A percentile compares a stretch with the other conserved stretches of the same genome.
Evolutionary conservation across 2,329 filamentous ascomycete genomes (phyloP).

Genomic region (Pseudonectria buxi): DNA sequence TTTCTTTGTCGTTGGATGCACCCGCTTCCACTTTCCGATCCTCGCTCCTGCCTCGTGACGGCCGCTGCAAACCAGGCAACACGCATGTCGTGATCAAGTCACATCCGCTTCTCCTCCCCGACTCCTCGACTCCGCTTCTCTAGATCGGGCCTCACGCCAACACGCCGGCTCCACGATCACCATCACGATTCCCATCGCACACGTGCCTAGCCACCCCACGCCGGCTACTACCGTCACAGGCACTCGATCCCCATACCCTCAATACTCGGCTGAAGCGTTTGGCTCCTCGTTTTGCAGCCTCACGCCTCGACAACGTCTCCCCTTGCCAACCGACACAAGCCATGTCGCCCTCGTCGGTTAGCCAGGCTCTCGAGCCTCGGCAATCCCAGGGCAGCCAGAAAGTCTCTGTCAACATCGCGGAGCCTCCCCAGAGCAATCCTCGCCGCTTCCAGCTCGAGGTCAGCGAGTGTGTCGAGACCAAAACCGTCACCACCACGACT

Average conservation of each 20-base stretch:
- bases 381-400: conserved; percentile 31
- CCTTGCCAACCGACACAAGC: conserved; percentile 8
- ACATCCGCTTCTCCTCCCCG: no score
- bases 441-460: conserved; percentile 49
- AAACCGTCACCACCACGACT: conserved; percentile 81
- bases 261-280: neutral
- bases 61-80: no score
- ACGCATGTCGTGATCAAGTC: no score
- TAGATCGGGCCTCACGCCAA: no score
- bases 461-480: conserved; percentile 60
- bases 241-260: neutral
- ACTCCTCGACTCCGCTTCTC: no score
- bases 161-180: neutral
- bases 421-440: conserved; percentile 29
- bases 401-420: conserved; percentile 42
- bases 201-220: neutral
- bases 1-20: no score
- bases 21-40: no score
- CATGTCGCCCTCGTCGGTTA: conserved; percentile 34
- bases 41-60: no score
- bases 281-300: neutral
- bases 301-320: neutral
- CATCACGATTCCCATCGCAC: neutral
- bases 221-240: neutral
- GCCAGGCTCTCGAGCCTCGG: conserved; percentile 32